These are phyloP conservation scores for Pinus tabuliformis DNA, from an alignment of 75 land plant genomes.

Conservation along the genomic window DNA sequence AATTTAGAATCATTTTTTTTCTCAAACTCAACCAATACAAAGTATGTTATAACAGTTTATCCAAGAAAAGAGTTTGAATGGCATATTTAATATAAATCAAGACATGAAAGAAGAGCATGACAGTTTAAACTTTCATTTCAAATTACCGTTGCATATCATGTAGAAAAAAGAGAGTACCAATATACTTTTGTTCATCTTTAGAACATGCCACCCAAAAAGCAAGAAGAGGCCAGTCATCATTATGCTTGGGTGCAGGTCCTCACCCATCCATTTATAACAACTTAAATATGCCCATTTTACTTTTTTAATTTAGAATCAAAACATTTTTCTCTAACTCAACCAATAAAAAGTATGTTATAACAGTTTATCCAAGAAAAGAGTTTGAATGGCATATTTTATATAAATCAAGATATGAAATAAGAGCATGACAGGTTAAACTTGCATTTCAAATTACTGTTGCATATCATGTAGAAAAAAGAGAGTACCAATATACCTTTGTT, in stretches of 20 bases:
- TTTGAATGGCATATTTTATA: background rate
- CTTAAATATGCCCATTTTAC: background rate
- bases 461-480: background rate
- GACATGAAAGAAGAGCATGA: background rate
- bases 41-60: background rate
- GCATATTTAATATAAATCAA: background rate
- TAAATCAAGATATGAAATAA: background rate
- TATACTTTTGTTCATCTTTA: constrained; percentile 68
- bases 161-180: constrained; percentile 13
- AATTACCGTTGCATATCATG: constrained; percentile 13
- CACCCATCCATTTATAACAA: background rate
- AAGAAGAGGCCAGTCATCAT: too few species aligned
- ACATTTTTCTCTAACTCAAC: background rate
- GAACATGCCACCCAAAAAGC: constrained; percentile 20
- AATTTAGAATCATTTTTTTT: background rate
- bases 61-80: too few species aligned
- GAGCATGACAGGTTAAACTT: background rate
- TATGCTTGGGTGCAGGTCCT: too few species aligned
- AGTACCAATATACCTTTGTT: constrained; percentile 57
- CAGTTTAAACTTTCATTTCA: constrained; percentile 8
- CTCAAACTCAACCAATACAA: background rate
- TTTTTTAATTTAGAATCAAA: background rate
- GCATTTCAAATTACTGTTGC: constrained; percentile 24
- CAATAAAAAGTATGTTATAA: background rate
- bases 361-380: too few species aligned